Evolutionary conservation across 805 yeast species (phyloP), one percentile per base, ranked within the genome.

Genomic region (Teunomyces atbi): DNA sequence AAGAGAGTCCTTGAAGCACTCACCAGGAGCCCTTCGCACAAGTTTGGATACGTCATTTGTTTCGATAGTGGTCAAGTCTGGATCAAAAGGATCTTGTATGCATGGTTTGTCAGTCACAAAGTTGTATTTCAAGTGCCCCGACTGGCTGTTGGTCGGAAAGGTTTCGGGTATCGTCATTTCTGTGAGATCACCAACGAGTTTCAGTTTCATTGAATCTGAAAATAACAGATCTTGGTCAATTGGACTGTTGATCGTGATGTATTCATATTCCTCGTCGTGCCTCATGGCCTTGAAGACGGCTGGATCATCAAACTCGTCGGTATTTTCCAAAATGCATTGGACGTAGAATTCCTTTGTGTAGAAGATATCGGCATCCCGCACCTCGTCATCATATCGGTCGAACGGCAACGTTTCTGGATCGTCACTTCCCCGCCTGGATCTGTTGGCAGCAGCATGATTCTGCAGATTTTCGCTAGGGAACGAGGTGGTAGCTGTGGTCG

Each of bases 1-100:
- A 27, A 62, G 51, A 28, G 67, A 46, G 52, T 74, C 77, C 18
- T 57, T 52, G 45, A 69, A 75, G 45, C 66, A 68, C 4, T 51
- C 47, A 2, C 67, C 75, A 0, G 77, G 78, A 18, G 69, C 60
- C 11, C 45, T 40, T 16, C 55, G 48, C 1, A 66, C 59, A 8
- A 62, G 48, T 20, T 45, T 49, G 13, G 52, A 45, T 13, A 55
- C 54, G 27, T 56, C 55, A 12, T 46, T 40, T n/a, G 48, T 42
- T 13, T 56, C 52, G 3, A 52, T 37, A 3, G 36, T 27, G 5
- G 55, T 34, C 56, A 64, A 53, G 41, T 41, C 51, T n/a, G 48
- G 48, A 18, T 44, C 35, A 19, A 20, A 46, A 10, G 42, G 42
- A 27, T 46, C 44, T n/a, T 39, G 33, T 10, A 49, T 16, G 15